phyloP scores from a whole-genome alignment of 306 rosid species.

The Pyrus pyrifolia region DNA sequence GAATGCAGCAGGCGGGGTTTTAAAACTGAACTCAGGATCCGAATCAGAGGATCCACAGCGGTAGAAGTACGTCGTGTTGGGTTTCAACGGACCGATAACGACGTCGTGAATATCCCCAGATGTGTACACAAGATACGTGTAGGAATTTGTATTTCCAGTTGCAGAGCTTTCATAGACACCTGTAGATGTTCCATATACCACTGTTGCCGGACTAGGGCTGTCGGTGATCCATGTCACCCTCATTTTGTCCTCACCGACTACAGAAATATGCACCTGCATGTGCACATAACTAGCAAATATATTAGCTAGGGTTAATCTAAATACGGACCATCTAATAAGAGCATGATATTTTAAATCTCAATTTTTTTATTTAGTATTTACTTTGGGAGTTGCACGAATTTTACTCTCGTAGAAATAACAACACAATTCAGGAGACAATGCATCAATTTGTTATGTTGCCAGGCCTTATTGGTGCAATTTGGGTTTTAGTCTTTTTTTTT shows the following conservation, averaged over 20 bases:
- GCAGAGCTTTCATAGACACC: conserved; percentile 23
- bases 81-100: conserved; percentile 58
- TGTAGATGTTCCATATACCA: conserved; percentile 45
- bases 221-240: conserved; percentile 70
- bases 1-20: conserved; percentile 57
- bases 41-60: conserved; percentile 42
- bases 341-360: too few relatives aligned
- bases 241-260: conserved; percentile 62
- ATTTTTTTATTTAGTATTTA: too few relatives aligned
- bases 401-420: too few relatives aligned
- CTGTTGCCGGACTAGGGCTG: conserved; percentile 27
- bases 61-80: conserved; percentile 51
- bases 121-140: conserved; percentile 14
- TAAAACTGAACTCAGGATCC: conserved; percentile 31
- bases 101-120: conserved; percentile 66
- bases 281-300: not conserved
- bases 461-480: too few relatives aligned
- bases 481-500: too few relatives aligned
- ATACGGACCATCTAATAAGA: too few relatives aligned
- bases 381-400: too few relatives aligned
- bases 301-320: not conserved
- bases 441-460: too few relatives aligned
- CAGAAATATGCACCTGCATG: conserved; percentile 70
- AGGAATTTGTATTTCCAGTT: conserved; percentile 43
- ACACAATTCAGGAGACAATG: too few relatives aligned